These are phyloP conservation scores for Saturnispora zaruensis DNA, from an alignment of 805 yeast genomes.

Conservation along the genomic window DNA sequence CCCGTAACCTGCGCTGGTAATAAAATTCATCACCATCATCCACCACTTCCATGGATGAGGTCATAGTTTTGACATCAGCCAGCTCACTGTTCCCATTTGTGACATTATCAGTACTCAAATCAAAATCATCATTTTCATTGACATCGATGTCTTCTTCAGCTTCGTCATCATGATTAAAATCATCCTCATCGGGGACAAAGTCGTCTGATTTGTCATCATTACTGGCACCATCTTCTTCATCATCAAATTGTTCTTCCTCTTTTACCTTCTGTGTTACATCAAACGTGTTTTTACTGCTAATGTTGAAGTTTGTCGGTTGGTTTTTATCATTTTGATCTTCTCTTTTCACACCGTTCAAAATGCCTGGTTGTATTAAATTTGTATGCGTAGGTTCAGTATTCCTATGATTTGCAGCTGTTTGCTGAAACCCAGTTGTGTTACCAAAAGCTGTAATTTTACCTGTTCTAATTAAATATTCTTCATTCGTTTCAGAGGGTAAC, in stretches of 20 bases:
- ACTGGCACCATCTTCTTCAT: slow-evolving; percentile 15
- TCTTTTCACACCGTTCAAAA: slow-evolving; percentile 18
- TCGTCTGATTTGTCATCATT: slow-evolving; percentile 14
- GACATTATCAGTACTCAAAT: background rate
- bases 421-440: slow-evolving; percentile 47
- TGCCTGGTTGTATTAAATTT: slow-evolving; percentile 43
- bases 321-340: background rate
- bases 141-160: slow-evolving; percentile 8
- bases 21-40: slow-evolving; percentile 78
- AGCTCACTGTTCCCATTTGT: background rate
- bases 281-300: background rate
- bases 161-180: slow-evolving; percentile 5
- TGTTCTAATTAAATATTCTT: slow-evolving; percentile 74
- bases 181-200: slow-evolving; percentile 13
- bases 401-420: slow-evolving; percentile 27
- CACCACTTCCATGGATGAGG: background rate
- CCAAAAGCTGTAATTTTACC: slow-evolving; percentile 96
- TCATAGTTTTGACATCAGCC: background rate
- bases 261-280: background rate
- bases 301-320: background rate
- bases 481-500: slow-evolving; percentile 66
- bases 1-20: slow-evolving; percentile 50
- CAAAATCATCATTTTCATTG: slow-evolving; percentile 12
- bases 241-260: slow-evolving; percentile 9
- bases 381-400: slow-evolving; percentile 32